A percentile compares a stretch with the other conserved stretches of the same genome.
phyloP scores from a whole-genome alignment of 306 rosid genomes.

The Argentina anserina region DNA sequence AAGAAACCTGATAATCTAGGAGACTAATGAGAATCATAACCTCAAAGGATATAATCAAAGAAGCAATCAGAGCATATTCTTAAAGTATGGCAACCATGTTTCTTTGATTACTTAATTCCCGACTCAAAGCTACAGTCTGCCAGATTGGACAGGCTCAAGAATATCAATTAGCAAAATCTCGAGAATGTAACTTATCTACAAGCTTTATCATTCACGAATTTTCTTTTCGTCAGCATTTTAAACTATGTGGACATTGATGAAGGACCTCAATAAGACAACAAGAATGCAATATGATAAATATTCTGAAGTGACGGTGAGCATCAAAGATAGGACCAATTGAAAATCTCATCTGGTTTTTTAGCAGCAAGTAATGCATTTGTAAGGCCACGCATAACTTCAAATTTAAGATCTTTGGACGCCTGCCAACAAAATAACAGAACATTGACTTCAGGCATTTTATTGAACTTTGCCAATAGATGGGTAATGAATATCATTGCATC shows the following conservation, averaged over 20 bases:
- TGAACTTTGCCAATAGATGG: background rate
- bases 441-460: slow-evolving; percentile 2
- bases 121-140: background rate
- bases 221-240: background rate
- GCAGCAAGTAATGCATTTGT: slow-evolving; percentile 82
- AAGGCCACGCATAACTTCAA: slow-evolving; percentile 83
- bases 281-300: background rate
- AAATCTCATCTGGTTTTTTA: slow-evolving; percentile 87
- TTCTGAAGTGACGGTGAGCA: background rate
- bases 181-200: background rate
- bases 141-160: background rate
- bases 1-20: slow-evolving; percentile 4
- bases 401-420: slow-evolving; percentile 65
- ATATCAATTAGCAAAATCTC: background rate
- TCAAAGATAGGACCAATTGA: slow-evolving; percentile 25
- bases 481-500: slow-evolving; percentile 1
- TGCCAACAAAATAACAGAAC: slow-evolving; percentile 35
- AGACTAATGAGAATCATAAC: background rate
- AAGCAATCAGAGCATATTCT: background rate
- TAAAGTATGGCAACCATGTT: background rate
- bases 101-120: background rate
- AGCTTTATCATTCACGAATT: background rate
- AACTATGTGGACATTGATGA: background rate
- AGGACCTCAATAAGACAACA: background rate
- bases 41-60: background rate